A percentile compares a stretch with the other conserved stretches of the same genome.
Evolutionary conservation across 495 filamentous ascomycete genomes (phyloP).

Genomic region (Lichenothelia convexa): DNA sequence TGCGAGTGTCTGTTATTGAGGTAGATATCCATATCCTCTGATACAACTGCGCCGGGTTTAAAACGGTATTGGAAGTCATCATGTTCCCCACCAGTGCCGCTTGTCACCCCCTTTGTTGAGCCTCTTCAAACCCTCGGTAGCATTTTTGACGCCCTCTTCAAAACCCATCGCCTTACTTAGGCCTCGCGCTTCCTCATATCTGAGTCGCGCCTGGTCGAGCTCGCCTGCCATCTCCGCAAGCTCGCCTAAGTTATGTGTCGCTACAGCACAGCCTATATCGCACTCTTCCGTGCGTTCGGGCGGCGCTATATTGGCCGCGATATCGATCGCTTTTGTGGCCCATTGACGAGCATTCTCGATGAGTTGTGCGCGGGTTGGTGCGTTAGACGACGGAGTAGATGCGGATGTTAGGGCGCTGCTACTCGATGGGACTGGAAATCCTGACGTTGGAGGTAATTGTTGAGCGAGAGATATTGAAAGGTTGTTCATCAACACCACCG

Average conservation of each 20-base stretch:
- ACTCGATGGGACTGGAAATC: conserved; percentile 9
- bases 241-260: conserved; percentile 73
- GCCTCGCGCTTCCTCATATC: conserved; percentile 43
- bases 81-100: no score
- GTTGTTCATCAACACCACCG: conserved; percentile 67
- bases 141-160: conserved; percentile 40
- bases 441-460: conserved; percentile 27
- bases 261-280: conserved; percentile 64
- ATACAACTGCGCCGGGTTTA: no score
- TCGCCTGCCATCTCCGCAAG: conserved; percentile 56
- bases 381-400: conserved; percentile 8
- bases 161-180: conserved; percentile 46
- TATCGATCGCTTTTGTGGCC: conserved; percentile 54
- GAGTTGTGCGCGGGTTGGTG: conserved; percentile 26
- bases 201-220: conserved; percentile 38
- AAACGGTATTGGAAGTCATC: no score
- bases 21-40: no score
- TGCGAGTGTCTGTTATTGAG: no score
- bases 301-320: conserved; percentile 35
- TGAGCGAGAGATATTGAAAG: conserved; percentile 47
- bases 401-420: conserved; percentile 16
- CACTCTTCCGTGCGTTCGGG: conserved; percentile 59
- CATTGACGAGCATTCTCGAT: conserved; percentile 47
- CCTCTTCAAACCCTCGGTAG: conserved; percentile 37
- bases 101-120: no score